Evolutionary conservation across 495 filamentous ascomycete genomes (phyloP), one percentile per base, ranked within the genome.

Genomic region (Melanomma pulvis-pyrius): DNA sequence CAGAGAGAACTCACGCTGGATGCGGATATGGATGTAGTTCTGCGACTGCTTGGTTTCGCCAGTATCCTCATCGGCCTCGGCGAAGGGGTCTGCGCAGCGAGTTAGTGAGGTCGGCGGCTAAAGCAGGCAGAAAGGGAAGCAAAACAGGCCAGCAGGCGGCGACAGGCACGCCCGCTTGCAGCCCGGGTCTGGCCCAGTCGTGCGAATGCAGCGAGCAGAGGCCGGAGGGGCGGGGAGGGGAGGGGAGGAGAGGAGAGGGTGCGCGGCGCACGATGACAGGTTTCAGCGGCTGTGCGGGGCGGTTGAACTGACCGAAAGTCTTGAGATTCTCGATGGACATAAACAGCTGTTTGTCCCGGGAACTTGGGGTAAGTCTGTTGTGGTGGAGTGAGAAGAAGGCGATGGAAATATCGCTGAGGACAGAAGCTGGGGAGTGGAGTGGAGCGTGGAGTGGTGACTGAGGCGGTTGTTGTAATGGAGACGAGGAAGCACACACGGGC

Each of bases 241-340:
- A 58, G 29, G 46, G 9, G 34, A 12, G 8, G 28, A 54, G 51
- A 58, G 29, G 46, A 61, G 59, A 44, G 39, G 3, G 39, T n/a
- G 39, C 9, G 66, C 46, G 26, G 24, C 44, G 57, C 53, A 58
- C 46, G 59, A 52, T 59, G 61, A 28, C 46, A 61, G 68, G 59
- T 21, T 51, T 52, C 52, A 32, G 65, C 72, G 61, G 73, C 63
- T 66, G 70, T 68, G 65, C 73, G 72, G 70, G 77, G 76, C 72
- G 68, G 54, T 71, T 59, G 59, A 59, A 85, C 92, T 81, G 79
- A 97, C 93, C 94, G 89, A 93, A 94, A 87, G 92, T 89, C 88
- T 96, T 96, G 82, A 97, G 91, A 87, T 98, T 97, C 94, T 97
- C 90, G 92, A 97, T 97, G 88, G 92, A 96, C 93, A 96, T 97